phyloP scores from a whole-genome alignment of 2,329 filamentous ascomycete genomes.

The Ambrosiella cleistominuta region DNA sequence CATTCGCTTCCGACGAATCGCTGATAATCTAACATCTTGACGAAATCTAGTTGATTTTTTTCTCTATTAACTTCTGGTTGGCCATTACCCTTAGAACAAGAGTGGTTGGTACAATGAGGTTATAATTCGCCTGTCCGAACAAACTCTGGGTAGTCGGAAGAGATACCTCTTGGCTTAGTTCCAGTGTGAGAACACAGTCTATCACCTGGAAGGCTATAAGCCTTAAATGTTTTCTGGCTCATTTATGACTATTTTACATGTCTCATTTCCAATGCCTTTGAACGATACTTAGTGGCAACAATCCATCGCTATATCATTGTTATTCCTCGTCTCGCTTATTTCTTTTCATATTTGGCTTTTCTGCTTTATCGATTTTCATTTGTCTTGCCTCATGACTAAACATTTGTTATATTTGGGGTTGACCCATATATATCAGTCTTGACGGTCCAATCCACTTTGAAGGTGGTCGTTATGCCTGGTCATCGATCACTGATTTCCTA shows the following conservation, averaged over 20 bases:
- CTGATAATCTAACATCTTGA: constrained; percentile 5
- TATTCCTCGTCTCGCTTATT: constrained; percentile 12
- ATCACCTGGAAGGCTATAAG: constrained; percentile 6
- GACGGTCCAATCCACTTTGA: too few relatives aligned
- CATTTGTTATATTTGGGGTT: neutral
- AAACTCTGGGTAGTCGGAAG: too few relatives aligned
- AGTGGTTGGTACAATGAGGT: neutral
- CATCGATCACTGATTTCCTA: neutral
- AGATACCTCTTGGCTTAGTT: neutral
- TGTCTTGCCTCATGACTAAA: neutral
- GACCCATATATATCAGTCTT: too few relatives aligned
- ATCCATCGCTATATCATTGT: constrained; percentile 4
- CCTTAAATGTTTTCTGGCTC: constrained; percentile 4
- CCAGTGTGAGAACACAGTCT: constrained; percentile 8
- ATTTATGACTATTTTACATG: neutral
- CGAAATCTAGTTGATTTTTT: neutral
- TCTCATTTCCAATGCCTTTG: neutral
- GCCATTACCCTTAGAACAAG: neutral
- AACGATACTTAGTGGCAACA: neutral
- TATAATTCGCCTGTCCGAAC: neutral
- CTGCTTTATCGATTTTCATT: neutral
- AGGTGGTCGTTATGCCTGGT: too few relatives aligned
- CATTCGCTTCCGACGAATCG: constrained; percentile 6
- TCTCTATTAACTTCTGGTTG: neutral
- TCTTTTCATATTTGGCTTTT: constrained; percentile 1